Evolutionary conservation across 768 basidiomycete species (phyloP).

Genomic region (Lactarius sanguifluus): DNA sequence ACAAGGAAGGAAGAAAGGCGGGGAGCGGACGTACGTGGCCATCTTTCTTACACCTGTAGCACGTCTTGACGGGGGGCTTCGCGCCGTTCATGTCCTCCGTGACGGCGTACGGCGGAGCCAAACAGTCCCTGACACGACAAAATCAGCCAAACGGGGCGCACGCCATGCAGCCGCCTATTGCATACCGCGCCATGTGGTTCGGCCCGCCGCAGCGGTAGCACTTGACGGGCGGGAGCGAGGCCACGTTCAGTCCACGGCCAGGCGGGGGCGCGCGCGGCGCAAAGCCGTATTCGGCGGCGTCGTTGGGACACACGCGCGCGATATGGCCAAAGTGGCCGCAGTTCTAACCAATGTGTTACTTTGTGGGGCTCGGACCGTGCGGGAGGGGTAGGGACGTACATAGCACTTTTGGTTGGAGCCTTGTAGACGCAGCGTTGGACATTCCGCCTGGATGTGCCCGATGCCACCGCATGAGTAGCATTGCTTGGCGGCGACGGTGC

Average conservation of each 20-base stretch:
- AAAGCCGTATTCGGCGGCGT: constrained; percentile 47
- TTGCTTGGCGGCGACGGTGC: constrained; percentile 81
- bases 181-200: constrained; percentile 81
- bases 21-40: constrained; percentile 65
- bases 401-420: constrained; percentile 78
- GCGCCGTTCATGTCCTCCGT: constrained; percentile 41
- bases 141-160: constrained; percentile 8
- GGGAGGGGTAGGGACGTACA: constrained; percentile 45
- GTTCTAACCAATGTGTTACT: constrained; percentile 35
- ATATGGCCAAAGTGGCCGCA: constrained; percentile 84
- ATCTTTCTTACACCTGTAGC: constrained; percentile 86
- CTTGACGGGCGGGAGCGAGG: constrained; percentile 77
- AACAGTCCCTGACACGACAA: constrained; percentile 61
- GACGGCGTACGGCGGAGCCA: constrained; percentile 65
- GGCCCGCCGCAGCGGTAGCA: constrained; percentile 89
- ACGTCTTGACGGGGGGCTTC: constrained; percentile 69
- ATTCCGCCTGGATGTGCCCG: constrained; percentile 87
- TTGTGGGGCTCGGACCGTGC: no score
- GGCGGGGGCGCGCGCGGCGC: constrained; percentile 70
- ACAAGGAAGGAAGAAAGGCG: not conserved
- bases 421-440: constrained; percentile 74
- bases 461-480: constrained; percentile 93
- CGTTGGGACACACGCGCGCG: constrained; percentile 69
- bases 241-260: constrained; percentile 71
- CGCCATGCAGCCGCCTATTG: constrained; percentile 22